Base-by-base conservation (phyloP, 73 alveolate genomes). In the Paramecium biaurelia region DNA sequence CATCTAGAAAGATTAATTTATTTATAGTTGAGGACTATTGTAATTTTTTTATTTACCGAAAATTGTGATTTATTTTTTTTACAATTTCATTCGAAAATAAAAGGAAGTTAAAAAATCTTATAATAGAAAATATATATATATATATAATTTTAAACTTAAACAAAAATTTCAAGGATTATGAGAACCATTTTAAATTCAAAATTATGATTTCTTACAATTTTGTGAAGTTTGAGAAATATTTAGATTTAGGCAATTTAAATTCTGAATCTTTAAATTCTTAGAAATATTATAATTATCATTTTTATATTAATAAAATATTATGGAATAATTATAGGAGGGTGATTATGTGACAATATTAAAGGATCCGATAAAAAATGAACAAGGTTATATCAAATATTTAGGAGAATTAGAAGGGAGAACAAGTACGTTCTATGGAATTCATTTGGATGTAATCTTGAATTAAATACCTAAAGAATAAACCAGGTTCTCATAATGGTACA, bases 241-340 rank as follows among this genome's bases (percentile, higher is more conserved):
- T 45, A 45, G 21, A 45, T 11, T 7, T 12, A 15, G 7, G 5
- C 58, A 45, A n/a, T 10, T 7, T 43, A 7, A 43, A 43, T 10
- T 2, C 7, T 45, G 2, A 45, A 45, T 12, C 24, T 14, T 14
- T 14, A 12, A 0, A 45, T 12, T 14, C 4, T 45, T 12, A 45
- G 7, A 3, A 15, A 47, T 12, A 12, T 47, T 14, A 30, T n/a
- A n/a, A 2, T 11, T 47, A 3, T 47, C 10, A 53, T 53, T 53
- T 7, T 26, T 0, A 72, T 15, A 34, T 5, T 37, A 72, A 12
- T 72, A 15, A 20, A 47, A 43, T 42, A 79, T 14, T 14, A 79
- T 79, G 76, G 76, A 79, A 10, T 42, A 79, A 79, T 79, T 79
- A 20, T 43, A 30, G 5, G 90, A 15, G 23, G 76, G 90, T 7